Evolutionary conservation across 345 rosid genomes (phyloP), one percentile per base, ranked within the genome.

Genomic region (Eucalyptus pumila): DNA sequence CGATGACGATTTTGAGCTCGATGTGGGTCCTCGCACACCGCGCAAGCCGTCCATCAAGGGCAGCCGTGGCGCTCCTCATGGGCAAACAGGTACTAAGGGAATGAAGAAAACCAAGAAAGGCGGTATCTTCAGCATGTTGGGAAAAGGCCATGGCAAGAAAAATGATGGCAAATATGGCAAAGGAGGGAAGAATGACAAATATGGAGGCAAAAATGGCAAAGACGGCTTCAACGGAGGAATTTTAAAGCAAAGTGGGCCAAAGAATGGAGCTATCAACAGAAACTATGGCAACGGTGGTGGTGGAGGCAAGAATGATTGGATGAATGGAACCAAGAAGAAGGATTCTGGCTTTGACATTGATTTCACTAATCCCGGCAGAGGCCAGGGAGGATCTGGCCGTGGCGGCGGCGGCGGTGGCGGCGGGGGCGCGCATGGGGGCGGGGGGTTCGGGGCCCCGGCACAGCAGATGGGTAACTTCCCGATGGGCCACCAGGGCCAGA

Each of bases 81-180:
- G 93, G 90, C 87, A 90, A 89, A 23, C 15, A 88, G 88, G 89
- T 93, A 93, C 45, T 89, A 94, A 47, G 91, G 90, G 90, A 51
- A 86, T 88, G 60, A 91, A 92, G 91, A 91, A 67, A 24, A 92
- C 91, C 27, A 92, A 91, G 91, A 94, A 93, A 87, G 94, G 94
- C 3, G 94, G 93, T 12, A 89, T 42, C 13, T 88, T 95, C 94
- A 97, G 96, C 88, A 89, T 95, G 95, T 32, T 89, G 72, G 89
- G 86, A 5, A 92, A 90, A 48, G 67, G 88, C 52, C 83, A 40
- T 11, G 83, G 47, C 83, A 76, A 76, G 83, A 40, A 76, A 42
- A 76, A 76, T 21, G 89, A 91, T 58, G 88, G 91, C 17, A 89
- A 90, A 42, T 86, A 60, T 50, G 90, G 90, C 9, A 91, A 91